Conservation (phyloP, 2,329 filamentous ascomycete species). For the Fusarium transvaalense region DNA sequence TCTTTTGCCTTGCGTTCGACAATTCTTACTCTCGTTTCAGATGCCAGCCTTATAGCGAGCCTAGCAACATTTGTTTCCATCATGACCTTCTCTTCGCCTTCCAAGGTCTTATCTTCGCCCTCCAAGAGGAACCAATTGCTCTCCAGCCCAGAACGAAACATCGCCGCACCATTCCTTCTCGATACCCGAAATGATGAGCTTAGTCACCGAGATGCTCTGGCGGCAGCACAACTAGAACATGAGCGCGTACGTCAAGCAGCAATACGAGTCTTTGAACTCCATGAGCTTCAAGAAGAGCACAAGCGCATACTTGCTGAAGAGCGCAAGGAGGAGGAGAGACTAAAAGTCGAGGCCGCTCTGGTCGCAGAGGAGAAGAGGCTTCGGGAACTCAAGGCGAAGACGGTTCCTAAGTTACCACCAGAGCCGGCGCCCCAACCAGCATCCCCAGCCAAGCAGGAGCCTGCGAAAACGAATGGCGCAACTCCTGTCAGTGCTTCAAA, state of each 20-base stretch:
- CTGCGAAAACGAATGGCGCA: constrained; percentile 39
- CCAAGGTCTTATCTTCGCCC: constrained; percentile 55
- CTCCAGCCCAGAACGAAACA: constrained; percentile 59
- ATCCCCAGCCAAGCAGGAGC: constrained; percentile 38
- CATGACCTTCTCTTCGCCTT: constrained; percentile 62
- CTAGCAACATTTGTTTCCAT: constrained; percentile 11
- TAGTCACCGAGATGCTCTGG: constrained; percentile 74
- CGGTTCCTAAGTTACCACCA: constrained; percentile 59
- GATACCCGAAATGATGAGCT: constrained; percentile 72
- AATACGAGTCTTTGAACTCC: constrained; percentile 61
- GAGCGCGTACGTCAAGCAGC: constrained; percentile 70
- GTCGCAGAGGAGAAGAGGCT: constrained; percentile 62
- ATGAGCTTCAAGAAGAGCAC: constrained; percentile 61
- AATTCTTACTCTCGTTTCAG: constrained; percentile 4
- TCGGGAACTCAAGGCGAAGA: constrained; percentile 61
- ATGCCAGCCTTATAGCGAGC: constrained; percentile 45
- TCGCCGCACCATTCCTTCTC: constrained; percentile 71
- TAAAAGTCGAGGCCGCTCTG: constrained; percentile 59
- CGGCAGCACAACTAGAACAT: constrained; percentile 74
- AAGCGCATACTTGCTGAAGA: constrained; percentile 59
- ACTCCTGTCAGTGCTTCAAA: constrained; percentile 41
- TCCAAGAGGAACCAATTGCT: constrained; percentile 55
- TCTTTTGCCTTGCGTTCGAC: neutral
- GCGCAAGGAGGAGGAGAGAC: constrained; percentile 60
- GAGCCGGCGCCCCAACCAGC: constrained; percentile 50